Base-by-base conservation (phyloP, 1,139 yeast genomes). In the Diutina neorugosa region DNA sequence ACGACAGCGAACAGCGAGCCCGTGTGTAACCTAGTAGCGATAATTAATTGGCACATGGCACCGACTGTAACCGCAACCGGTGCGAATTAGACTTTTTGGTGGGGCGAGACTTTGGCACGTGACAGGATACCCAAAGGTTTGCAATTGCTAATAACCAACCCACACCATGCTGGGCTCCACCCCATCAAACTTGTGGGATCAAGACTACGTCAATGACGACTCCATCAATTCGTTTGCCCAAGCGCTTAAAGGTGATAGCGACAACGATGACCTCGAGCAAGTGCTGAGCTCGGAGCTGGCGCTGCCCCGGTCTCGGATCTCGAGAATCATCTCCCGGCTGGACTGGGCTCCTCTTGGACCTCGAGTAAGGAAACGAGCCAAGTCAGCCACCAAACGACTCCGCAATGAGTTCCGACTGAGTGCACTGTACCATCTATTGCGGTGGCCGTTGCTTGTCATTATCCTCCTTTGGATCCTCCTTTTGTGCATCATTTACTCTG, bases 311-410 rank as follows among this genome's bases (percentile, higher is more conserved):
- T 14, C 41, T 18, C 19, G 23, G 52, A 23, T 54, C 54, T 55
- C 57, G 20, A 25, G 40, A 16, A 82, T 84, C 52, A 64, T 78
- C 0, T 82, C 89, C 2, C 76, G 77, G 59, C 79, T 78, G 58
- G 90, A 84, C 63, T 84, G 90, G 91, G 78, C 78, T 19, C 90
- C 90, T 0, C 69, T 82, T 2, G 19, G 69, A 74, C 47, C 65
- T 57, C 40, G 52, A 47, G 21, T 31, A 44, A 20, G 16, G 34
- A 34, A 21, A 46, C 27, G 40, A 44, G 21, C 25, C 41, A 44
- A 40, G 34, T 37, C 55, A 21, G 48, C 37, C 49, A 58, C 52
- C 52, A 66, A 64, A 51, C 58, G 66, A 51, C 61, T 68, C 58
- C 70, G 68, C 48, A 74, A 76, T 55, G 78, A 77, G 55, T 76